Evolutionary conservation across 2,329 filamentous ascomycete species (phyloP).

Genomic region (Pseudopithomyces maydicus): DNA sequence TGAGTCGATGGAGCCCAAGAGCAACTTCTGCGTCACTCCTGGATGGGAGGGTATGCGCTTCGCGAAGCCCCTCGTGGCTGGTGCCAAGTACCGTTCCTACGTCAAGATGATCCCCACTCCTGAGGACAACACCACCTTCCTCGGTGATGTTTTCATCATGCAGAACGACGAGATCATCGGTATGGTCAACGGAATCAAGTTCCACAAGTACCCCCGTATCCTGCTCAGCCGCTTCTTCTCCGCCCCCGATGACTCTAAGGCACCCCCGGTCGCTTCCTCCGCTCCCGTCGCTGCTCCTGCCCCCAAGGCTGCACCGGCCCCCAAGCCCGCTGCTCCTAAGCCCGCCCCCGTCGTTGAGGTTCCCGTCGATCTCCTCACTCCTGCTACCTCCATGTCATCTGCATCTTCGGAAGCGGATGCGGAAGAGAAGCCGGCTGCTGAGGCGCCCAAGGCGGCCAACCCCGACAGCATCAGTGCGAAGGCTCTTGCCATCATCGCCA

Average conservation of each 20-base stretch:
- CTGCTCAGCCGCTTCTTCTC: constrained; percentile 28
- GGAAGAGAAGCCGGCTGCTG: background rate
- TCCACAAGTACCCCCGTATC: constrained; percentile 25
- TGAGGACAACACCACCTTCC: constrained; percentile 37
- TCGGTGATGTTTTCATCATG: constrained; percentile 49
- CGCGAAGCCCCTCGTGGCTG: constrained; percentile 16
- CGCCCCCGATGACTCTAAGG: constrained; percentile 14
- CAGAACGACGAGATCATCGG: constrained; percentile 41
- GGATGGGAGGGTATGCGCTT: constrained; percentile 30
- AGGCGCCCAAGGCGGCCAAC: background rate
- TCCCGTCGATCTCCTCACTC: background rate
- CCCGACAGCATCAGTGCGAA: constrained; percentile 13
- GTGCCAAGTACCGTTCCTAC: constrained; percentile 22
- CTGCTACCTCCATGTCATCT: background rate
- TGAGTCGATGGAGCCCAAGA: constrained; percentile 20
- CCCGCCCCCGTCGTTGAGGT: background rate
- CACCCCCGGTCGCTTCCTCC: background rate
- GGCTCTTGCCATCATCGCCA: constrained; percentile 22
- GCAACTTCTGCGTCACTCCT: constrained; percentile 25
- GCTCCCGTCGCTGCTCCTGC: background rate
- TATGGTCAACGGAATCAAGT: constrained; percentile 34
- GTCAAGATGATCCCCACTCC: constrained; percentile 28
- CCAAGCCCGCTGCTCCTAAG: background rate
- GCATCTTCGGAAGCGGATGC: background rate
- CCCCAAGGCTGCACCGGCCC: background rate